Conservation (phyloP, 192 early-diverging fungal species). For the Podila clonocystis region DNA sequence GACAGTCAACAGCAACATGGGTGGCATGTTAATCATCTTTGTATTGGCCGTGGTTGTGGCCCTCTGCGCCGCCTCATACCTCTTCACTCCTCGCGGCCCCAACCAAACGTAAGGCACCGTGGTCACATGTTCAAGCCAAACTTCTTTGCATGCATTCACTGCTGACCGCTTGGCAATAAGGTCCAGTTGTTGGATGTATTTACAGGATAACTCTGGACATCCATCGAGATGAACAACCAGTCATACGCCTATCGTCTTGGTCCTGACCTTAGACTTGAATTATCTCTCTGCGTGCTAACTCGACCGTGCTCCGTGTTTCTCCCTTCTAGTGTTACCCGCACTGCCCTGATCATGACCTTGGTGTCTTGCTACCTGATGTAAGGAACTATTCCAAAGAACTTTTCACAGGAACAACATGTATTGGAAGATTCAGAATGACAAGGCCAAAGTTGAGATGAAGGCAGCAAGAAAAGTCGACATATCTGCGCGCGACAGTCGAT, state of each 20-base stretch:
- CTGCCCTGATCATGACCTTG: constrained; percentile 65
- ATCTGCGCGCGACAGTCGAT: too few species aligned
- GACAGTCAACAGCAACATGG: constrained; percentile 46
- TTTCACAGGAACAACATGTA: not conserved
- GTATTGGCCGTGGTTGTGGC: constrained; percentile 58
- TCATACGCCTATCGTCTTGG: too few species aligned
- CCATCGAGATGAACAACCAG: too few species aligned
- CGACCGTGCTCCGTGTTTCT: not conserved
- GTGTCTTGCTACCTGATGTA: constrained; percentile 72
- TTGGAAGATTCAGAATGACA: not conserved
- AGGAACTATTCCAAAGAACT: constrained; percentile 11
- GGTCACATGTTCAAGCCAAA: not conserved
- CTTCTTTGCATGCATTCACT: not conserved
- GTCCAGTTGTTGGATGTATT: too few species aligned
- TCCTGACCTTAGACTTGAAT: not conserved
- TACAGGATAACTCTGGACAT: too few species aligned
- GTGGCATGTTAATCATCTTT: constrained; percentile 64
- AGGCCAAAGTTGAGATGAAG: not conserved
- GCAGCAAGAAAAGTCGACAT: too few species aligned
- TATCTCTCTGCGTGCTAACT: not conserved
- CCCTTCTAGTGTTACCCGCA: constrained; percentile 60
- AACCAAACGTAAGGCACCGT: constrained; percentile 65
- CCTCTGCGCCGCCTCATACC: constrained; percentile 58
- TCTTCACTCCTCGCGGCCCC: constrained; percentile 62
- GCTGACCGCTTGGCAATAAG: too few species aligned